A percentile compares a stretch with the other conserved stretches of the same genome.
Conservation (phyloP, 108 stramenopile genomes). For the Nitzschia sp. region DNA sequence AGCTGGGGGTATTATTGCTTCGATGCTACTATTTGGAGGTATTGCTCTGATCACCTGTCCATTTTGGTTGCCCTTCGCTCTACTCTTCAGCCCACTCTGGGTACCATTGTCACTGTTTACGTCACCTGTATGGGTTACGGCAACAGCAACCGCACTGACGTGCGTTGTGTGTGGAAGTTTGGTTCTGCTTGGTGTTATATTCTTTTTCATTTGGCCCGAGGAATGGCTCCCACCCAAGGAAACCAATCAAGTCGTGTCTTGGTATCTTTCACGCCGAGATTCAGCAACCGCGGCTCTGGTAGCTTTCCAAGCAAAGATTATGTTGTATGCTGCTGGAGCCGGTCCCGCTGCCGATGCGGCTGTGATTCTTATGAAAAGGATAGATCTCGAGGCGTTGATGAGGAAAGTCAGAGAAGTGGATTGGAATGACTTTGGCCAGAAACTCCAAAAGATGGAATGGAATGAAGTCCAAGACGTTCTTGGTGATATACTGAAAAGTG, state of each 20-base stretch:
- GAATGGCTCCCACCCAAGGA: constrained; percentile 18
- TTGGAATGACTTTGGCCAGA: constrained; percentile 11
- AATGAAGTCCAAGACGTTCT: not conserved
- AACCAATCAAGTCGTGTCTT: not conserved
- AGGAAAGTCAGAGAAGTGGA: not conserved
- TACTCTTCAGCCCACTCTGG: constrained; percentile 6
- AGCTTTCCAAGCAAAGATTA: constrained; percentile 1
- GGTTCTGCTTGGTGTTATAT: not conserved
- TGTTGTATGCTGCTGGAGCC: constrained; percentile 13
- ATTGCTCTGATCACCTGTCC: constrained; percentile 5
- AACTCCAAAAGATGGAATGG: constrained; percentile 10
- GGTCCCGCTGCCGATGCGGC: constrained; percentile 15
- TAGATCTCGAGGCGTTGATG: constrained; percentile 1
- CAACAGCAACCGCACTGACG: not conserved
- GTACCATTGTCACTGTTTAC: constrained; percentile 9
- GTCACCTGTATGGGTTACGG: constrained; percentile 17
- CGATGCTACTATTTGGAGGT: not conserved
- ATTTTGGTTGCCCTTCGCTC: constrained; percentile 9
- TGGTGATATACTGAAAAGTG: not conserved
- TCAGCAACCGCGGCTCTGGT: not conserved
- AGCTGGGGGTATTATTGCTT: not conserved
- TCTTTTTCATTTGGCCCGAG: constrained; percentile 17
- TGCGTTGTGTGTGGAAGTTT: not conserved
- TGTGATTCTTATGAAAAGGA: constrained; percentile 6
- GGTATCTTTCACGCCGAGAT: constrained; percentile 17